A percentile compares a stretch with the other conserved stretches of the same genome.
Evolutionary conservation across 108 stramenopile genomes (phyloP).

Genomic region (Conticribra guillardii): DNA sequence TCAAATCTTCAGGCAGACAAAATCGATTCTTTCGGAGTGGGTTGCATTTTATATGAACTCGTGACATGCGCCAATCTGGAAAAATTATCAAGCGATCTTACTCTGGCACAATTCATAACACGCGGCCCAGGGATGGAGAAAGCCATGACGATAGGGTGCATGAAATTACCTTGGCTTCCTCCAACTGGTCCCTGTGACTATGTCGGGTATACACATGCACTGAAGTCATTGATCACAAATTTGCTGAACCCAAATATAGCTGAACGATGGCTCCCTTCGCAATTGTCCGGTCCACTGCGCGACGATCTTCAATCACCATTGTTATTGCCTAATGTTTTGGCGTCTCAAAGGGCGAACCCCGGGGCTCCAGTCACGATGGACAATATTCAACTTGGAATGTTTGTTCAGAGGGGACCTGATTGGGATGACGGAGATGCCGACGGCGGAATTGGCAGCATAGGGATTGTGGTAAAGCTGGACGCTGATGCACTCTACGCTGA

Average conservation of each 20-base stretch:
- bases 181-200: too few relatives aligned
- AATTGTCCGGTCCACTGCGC: constrained; percentile 31
- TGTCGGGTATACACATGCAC: constrained; percentile 41
- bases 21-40: constrained; percentile 41
- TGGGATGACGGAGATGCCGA: constrained; percentile 46
- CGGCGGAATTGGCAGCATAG: constrained; percentile 42
- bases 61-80: constrained; percentile 23
- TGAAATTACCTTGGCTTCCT: constrained; percentile 43
- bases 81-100: constrained; percentile 29
- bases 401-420: constrained; percentile 46
- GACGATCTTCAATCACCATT: constrained; percentile 41
- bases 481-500: constrained; percentile 38
- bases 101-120: constrained; percentile 37
- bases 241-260: constrained; percentile 31
- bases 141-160: constrained; percentile 16
- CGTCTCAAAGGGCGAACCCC: constrained; percentile 30
- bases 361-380: constrained; percentile 49
- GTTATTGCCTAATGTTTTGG: constrained; percentile 16
- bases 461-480: constrained; percentile 44
- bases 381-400: constrained; percentile 58
- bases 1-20: constrained; percentile 26
- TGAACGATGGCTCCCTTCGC: constrained; percentile 29
- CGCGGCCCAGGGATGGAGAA: constrained; percentile 33
- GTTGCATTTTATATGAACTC: constrained; percentile 46
- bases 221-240: constrained; percentile 28